Conservation (phyloP, 495 filamentous ascomycete genomes). For the Hapsidospora chrysogenum region DNA sequence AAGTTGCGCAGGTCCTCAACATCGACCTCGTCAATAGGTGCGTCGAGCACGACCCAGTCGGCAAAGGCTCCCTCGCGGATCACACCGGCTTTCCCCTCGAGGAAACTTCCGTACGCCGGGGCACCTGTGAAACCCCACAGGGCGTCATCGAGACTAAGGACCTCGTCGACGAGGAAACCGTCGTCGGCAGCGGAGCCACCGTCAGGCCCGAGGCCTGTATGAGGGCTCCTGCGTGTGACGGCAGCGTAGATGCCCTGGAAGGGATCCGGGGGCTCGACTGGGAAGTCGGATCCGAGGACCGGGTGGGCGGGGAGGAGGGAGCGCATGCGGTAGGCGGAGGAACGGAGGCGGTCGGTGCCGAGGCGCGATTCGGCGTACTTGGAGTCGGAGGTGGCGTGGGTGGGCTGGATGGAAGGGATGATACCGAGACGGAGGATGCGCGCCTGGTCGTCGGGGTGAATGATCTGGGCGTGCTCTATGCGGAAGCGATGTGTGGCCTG, state of each 20-base stretch:
- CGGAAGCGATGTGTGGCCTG: slow-evolving; percentile 35
- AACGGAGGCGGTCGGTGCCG: slow-evolving; percentile 25
- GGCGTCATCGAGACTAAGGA: slow-evolving; percentile 33
- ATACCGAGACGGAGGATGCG: slow-evolving; percentile 37
- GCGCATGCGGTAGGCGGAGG: slow-evolving; percentile 42
- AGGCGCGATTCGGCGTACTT: slow-evolving; percentile 39
- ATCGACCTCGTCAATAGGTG: slow-evolving; percentile 17
- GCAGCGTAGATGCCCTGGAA: slow-evolving; percentile 48
- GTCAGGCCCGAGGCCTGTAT: slow-evolving; percentile 27
- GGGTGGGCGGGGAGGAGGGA: slow-evolving; percentile 26
- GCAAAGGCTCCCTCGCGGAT: slow-evolving; percentile 37
- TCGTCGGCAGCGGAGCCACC: slow-evolving; percentile 18
- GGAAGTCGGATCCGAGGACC: slow-evolving; percentile 46
- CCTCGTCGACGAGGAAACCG: slow-evolving; percentile 37
- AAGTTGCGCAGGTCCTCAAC: slow-evolving; percentile 27
- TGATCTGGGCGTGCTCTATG: slow-evolving; percentile 50
- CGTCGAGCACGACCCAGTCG: slow-evolving; percentile 46
- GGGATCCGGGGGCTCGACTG: slow-evolving; percentile 43
- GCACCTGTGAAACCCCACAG: slow-evolving; percentile 36
- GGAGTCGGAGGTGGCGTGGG: slow-evolving; percentile 50
- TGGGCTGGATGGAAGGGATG: slow-evolving; percentile 50
- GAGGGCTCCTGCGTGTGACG: slow-evolving; percentile 32
- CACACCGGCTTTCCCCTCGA: slow-evolving; percentile 32
- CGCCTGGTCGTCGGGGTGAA: slow-evolving; percentile 40
- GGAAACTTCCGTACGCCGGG: slow-evolving; percentile 27